Percentiles rank a stretch among this genome's conserved stretches.
Evolutionary conservation across 495 filamentous ascomycete species (phyloP).

Genomic region (Daldinia grandis): DNA sequence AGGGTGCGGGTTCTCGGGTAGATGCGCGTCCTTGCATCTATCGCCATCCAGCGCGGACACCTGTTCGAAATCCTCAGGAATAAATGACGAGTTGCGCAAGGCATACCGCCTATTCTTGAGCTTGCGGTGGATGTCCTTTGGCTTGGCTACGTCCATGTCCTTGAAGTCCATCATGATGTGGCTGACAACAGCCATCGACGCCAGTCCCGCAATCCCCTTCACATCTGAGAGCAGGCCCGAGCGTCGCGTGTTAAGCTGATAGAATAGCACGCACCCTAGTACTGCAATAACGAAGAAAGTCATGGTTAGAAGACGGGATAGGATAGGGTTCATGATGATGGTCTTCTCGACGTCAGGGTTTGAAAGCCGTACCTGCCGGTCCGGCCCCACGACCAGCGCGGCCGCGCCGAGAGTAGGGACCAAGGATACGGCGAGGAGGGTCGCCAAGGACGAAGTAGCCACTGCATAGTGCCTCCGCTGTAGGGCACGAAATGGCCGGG

Average conservation of each 20-base stretch:
- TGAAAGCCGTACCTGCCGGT: conserved; percentile 44
- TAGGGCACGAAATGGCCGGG: conserved; percentile 68
- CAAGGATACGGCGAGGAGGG: conserved; percentile 68
- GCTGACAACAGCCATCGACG: conserved; percentile 73
- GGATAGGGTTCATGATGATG: conserved; percentile 64
- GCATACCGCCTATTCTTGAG: conserved; percentile 71
- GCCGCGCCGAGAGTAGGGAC: conserved; percentile 70
- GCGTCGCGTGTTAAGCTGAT: conserved; percentile 64
- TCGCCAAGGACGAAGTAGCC: conserved; percentile 66
- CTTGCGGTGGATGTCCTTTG: conserved; percentile 70
- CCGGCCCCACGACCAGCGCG: conserved; percentile 61
- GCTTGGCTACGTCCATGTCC: conserved; percentile 70
- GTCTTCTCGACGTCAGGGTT: conserved; percentile 52
- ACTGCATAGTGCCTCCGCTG: conserved; percentile 71
- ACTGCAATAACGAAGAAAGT: conserved; percentile 61
- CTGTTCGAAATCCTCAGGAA: conserved; percentile 53
- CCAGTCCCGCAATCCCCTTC: conserved; percentile 76
- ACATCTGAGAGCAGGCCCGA: conserved; percentile 74
- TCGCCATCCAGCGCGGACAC: conserved; percentile 46
- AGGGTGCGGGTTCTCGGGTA: conserved; percentile 69
- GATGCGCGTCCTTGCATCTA: conserved; percentile 50
- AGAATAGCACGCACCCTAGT: conserved; percentile 65
- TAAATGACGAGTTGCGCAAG: conserved; percentile 71
- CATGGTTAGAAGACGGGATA: conserved; percentile 66
- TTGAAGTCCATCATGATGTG: conserved; percentile 80